Evolutionary conservation across 805 yeast species (phyloP), one percentile per base, ranked within the genome.

Genomic region (Saccharomycopsis fibuligera): DNA sequence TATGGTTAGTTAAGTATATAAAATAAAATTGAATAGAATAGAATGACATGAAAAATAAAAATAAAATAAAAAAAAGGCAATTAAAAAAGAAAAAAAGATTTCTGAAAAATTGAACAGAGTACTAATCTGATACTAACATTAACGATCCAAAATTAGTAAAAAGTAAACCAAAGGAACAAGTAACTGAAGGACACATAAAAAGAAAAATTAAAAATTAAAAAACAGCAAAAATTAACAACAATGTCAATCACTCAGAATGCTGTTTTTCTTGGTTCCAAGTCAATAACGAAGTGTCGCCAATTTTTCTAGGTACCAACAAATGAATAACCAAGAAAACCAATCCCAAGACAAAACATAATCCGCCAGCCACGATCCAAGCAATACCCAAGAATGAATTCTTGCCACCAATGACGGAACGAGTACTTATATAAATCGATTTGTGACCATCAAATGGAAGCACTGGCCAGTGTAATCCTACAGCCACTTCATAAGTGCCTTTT

Each of bases 401-500:
- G 22, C 93, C 91, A 14, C 95, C 95, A 54, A 82, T 74, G 4
- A 76, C 81, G 2, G 87, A 79, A 53, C 86, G 74, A 37, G 87
- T 87, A 3, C 86, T 75, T 24, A 86, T 56, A 58, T 77, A 85
- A 23, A 86, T 63, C 48, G 74, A 78, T 62, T 86, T 86, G 49
- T 76, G 74, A 48, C 91, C 91, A 5, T 79, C 67, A 62, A 73
- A 86, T 31, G 76, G 79, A 22, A 70, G 67, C 2, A 85, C 91
- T 4, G 95, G 95, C 79, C 85, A 86, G 57, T 86, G 89, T 53
- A 85, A 68, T 0, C 89, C 93, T 35, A 83, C 73, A 35, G 73
- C 66, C 19, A 82, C 67, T 62, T 83, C 79, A 59, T 85, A 86
- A 10, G 70, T 70, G 35, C 98, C 98, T 9, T 75, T 68, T 1